phyloP scores from a whole-genome alignment of 139 green algal genomes.

The Micractinium conductrix region DNA sequence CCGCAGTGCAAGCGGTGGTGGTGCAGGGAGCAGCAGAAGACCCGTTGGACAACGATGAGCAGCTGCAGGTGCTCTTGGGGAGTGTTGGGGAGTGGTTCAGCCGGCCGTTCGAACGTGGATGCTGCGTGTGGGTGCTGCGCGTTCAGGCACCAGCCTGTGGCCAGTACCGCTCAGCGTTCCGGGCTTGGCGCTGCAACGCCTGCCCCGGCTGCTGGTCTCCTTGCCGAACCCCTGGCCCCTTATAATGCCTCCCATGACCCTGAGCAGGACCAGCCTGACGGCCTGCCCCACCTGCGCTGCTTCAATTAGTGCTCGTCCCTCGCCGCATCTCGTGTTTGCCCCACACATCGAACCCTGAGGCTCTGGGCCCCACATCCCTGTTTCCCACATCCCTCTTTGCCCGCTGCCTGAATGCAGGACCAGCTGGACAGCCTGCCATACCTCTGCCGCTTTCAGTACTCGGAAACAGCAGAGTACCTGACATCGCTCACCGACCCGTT shows the following conservation, averaged over 20 bases:
- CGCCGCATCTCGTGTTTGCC: too few relatives aligned
- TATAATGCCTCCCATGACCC: too few relatives aligned
- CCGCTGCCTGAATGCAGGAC: conserved; percentile 66
- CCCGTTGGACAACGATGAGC: conserved; percentile 94
- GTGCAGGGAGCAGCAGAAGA: conserved; percentile 76
- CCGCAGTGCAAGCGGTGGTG: conserved; percentile 76
- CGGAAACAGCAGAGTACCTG: conserved; percentile 78
- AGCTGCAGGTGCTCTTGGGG: conserved; percentile 58
- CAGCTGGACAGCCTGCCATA: conserved; percentile 95
- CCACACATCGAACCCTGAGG: too few relatives aligned
- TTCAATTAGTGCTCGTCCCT: too few relatives aligned
- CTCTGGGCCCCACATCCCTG: too few relatives aligned
- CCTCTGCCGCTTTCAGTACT: conserved; percentile 95
- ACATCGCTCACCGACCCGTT: conserved; percentile 22
- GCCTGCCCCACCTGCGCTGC: conserved; percentile 83
- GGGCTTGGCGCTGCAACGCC: too few relatives aligned
- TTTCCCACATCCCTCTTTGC: neutral
- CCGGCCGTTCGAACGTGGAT: too few relatives aligned
- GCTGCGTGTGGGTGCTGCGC: too few relatives aligned
- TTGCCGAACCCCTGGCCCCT: too few relatives aligned
- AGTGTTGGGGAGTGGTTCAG: neutral
- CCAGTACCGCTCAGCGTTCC: too few relatives aligned
- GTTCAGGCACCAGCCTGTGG: too few relatives aligned
- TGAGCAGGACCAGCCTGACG: conserved; percentile 92
- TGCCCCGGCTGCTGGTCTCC: too few relatives aligned